Evolutionary conservation across 208 protist genomes (phyloP).

Genomic region (Leishmania gerbilli): DNA sequence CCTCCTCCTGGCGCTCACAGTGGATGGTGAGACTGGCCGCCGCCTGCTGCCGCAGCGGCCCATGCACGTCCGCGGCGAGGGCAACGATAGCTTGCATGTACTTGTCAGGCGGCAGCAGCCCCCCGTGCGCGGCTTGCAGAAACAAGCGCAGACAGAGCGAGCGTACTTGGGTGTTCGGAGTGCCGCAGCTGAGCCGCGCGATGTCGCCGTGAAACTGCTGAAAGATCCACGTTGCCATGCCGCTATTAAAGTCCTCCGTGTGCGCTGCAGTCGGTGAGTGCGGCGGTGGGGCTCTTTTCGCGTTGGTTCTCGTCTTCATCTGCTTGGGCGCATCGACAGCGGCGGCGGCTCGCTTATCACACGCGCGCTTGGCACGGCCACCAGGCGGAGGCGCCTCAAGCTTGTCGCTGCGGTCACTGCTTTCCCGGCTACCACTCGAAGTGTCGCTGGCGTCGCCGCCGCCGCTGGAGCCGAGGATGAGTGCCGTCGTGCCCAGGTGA

Average conservation of each 20-base stretch:
- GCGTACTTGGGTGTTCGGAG: constrained; percentile 39
- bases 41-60: constrained; percentile 49
- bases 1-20: constrained; percentile 62
- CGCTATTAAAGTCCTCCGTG: constrained; percentile 63
- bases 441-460: constrained; percentile 1
- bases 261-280: background rate
- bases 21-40: constrained; percentile 36
- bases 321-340: background rate
- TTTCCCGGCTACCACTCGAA: constrained; percentile 4
- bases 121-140: constrained; percentile 53
- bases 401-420: constrained; percentile 4
- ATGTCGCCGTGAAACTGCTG: constrained; percentile 67
- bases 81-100: constrained; percentile 61
- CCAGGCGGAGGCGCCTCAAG: background rate
- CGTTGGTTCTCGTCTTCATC: background rate
- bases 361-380: background rate
- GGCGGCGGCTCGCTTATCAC: background rate
- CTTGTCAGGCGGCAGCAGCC: constrained; percentile 71
- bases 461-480: constrained; percentile 18
- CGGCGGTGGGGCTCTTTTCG: background rate
- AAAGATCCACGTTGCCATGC: constrained; percentile 88
- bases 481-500: constrained; percentile 22
- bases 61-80: constrained; percentile 57
- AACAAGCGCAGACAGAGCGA: constrained; percentile 63
- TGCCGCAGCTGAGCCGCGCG: constrained; percentile 42